A percentile compares a stretch with the other conserved stretches of the same genome.
Evolutionary conservation across 257 asterid species (phyloP).

Genomic region (Ehretia macrophylla): DNA sequence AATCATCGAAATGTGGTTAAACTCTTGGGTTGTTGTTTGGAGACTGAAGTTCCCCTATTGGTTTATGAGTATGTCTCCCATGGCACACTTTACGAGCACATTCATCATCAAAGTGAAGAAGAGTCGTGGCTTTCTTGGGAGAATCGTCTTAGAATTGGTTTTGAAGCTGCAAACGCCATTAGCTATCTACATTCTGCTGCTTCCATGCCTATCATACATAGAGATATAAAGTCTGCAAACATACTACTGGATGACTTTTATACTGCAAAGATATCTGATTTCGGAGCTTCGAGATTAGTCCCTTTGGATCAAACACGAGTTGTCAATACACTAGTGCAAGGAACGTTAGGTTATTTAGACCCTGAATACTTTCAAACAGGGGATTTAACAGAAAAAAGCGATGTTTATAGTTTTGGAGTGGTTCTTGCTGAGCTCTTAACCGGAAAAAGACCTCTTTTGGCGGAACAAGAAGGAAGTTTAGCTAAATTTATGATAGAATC

Average conservation of each 20-base stretch:
- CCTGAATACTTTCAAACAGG: slow-evolving; percentile 4
- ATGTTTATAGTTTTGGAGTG: slow-evolving; percentile 3
- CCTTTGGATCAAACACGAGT: slow-evolving; percentile 6
- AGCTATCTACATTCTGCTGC: slow-evolving; percentile 6
- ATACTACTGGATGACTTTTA: not conserved
- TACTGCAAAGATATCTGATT: slow-evolving; percentile 1
- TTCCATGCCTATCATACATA: slow-evolving; percentile 1
- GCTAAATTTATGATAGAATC: not conserved
- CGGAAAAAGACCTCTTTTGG: not conserved
- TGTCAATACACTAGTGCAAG: not conserved
- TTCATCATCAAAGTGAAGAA: not conserved
- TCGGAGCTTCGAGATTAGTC: slow-evolving; percentile 7
- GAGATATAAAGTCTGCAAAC: slow-evolving; percentile 4
- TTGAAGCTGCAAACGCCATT: slow-evolving; percentile 1
- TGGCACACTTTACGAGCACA: not conserved
- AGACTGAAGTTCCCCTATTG: slow-evolving; percentile 2
- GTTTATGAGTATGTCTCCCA: slow-evolving; percentile 5
- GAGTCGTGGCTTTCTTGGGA: not conserved
- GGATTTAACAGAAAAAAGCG: slow-evolving; percentile 3
- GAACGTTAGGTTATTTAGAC: slow-evolving; percentile 4
- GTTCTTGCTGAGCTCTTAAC: slow-evolving; percentile 2
- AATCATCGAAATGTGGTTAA: slow-evolving; percentile 10
- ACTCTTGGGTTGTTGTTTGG: slow-evolving; percentile 6
- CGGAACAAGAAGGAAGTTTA: not conserved
- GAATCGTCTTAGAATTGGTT: slow-evolving; percentile 1